Base-by-base conservation (phyloP, 805 yeast species). In the Wickerhamiella qilinensis region DNA sequence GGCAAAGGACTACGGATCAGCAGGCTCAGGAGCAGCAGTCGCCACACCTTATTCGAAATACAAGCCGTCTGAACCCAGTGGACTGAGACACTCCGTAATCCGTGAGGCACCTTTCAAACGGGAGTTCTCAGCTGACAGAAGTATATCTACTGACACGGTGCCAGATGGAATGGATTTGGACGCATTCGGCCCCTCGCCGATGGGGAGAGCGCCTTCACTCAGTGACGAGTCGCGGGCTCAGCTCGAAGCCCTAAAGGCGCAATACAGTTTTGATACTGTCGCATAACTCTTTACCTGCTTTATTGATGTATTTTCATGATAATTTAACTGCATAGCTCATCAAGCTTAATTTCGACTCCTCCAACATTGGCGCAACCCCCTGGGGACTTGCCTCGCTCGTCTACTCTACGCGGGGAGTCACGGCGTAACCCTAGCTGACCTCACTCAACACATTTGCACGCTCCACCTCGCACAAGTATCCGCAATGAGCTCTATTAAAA, bases 401-500 rank as follows among this genome's bases (percentile, higher is more conserved):
- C 27, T 9, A 24, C 12, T 24, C 8, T 24, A 9, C 27, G 12
- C 28, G 14, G 14, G 28, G 14, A 24, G 14, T 9, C 9, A 24
- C 28, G 28, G 9, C 12, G 9, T 9, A 9, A 14, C 14, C 28
- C 15, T 8, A 28, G 17, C 17, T 28, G 31, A 16, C 17, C 7
- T 8, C 15, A 16, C 15, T 28, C 31, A 28, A 7, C 8, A 6
- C 15, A 28, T 8, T 28, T 15, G 15, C 15, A 28, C 17, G n/a
- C n/a, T 7, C 31, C 31, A 6, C 17, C 15, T 14, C 17, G 7
- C 17, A 6, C 15, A 7, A 28, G 7, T 7, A 28, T 7, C 31
- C 7, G 7, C 7, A 28, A 8, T 7, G 15, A 28, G 12, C 30
- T 12, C 34, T 15, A 48, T 63, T 21, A 59, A 71, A 25, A 69